Conservation (phyloP, 2,329 filamentous ascomycete genomes). For the Botrytis deweyae region DNA sequence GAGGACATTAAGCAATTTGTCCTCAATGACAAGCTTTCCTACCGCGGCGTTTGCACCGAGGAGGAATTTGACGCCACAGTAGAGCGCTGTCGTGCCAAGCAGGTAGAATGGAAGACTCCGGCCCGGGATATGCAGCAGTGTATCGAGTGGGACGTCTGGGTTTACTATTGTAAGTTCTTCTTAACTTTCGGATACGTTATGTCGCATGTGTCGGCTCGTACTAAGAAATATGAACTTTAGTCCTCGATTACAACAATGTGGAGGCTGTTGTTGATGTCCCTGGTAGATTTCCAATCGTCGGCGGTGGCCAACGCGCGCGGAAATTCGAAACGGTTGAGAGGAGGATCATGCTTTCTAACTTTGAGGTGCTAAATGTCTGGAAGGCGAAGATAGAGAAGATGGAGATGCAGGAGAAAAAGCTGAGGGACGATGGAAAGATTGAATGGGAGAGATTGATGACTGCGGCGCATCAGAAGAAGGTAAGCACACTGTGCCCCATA, state of each 20-base stretch:
- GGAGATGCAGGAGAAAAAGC: not conserved
- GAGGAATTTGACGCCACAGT: not conserved
- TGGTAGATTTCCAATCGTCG: not conserved
- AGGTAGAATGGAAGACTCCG: not conserved
- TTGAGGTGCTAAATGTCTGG: not conserved
- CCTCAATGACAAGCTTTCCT: not conserved
- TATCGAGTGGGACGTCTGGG: not conserved
- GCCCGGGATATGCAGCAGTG: not conserved
- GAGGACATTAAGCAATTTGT: not conserved
- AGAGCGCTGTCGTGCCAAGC: not conserved
- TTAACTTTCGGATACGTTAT: too few relatives aligned
- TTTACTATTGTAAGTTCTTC: not conserved
- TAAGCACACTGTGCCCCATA: not conserved
- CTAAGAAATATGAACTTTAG: not conserved
- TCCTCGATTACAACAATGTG: not conserved
- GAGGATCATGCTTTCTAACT: not conserved
- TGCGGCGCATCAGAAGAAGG: not conserved
- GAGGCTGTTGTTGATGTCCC: not conserved
- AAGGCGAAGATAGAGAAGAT: not conserved
- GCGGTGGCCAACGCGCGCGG: not conserved
- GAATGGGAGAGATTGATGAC: not conserved
- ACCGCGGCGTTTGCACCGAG: not conserved
- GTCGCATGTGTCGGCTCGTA: too few relatives aligned
- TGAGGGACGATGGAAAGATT: rapidly evolving
- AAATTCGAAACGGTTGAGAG: not conserved